Conservation (phyloP, 2,329 filamentous ascomycete species). For the Fusarium continuum region DNA sequence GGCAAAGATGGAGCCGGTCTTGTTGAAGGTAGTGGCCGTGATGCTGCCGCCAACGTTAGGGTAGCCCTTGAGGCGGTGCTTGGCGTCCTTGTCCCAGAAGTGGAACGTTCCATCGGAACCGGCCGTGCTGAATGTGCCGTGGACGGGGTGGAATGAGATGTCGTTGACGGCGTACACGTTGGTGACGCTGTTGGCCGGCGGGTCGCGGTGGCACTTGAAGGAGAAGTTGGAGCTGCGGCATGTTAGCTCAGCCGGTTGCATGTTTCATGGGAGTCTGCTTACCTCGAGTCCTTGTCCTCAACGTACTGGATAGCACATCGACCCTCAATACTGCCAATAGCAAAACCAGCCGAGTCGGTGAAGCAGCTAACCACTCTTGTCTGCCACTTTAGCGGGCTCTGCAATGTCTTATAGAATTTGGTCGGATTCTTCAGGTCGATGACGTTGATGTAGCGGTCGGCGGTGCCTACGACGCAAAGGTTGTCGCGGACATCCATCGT, state of each 20-base stretch:
- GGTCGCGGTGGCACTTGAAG: slow-evolving; percentile 97
- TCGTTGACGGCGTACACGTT: slow-evolving; percentile 96
- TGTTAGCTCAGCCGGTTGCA: slow-evolving; percentile 10
- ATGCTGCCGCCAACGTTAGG: slow-evolving; percentile 87
- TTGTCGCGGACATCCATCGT: slow-evolving; percentile 91
- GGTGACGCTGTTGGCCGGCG: slow-evolving; percentile 76
- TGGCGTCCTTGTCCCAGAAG: slow-evolving; percentile 94
- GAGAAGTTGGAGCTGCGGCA: slow-evolving; percentile 85
- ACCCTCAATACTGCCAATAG: slow-evolving; percentile 95
- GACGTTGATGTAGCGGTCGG: slow-evolving; percentile 95
- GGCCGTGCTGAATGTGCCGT: slow-evolving; percentile 98
- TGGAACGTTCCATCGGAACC: slow-evolving; percentile 96
- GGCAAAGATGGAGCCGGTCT: slow-evolving; percentile 82
- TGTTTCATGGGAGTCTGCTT: slow-evolving; percentile 55
- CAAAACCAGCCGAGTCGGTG: slow-evolving; percentile 88
- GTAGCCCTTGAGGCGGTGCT: slow-evolving; percentile 90
- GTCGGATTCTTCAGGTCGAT: slow-evolving; percentile 88
- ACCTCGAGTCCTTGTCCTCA: slow-evolving; percentile 89
- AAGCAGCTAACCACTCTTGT: slow-evolving; percentile 96
- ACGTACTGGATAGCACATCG: slow-evolving; percentile 98
- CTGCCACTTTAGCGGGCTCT: slow-evolving; percentile 98
- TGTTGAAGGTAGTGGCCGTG: slow-evolving; percentile 90
- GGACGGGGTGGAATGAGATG: slow-evolving; percentile 95
- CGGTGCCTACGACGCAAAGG: slow-evolving; percentile 89
- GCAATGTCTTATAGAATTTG: slow-evolving; percentile 94